Base-by-base conservation (phyloP, 148 eudicot species). In the Gaultheria prostrata region DNA sequence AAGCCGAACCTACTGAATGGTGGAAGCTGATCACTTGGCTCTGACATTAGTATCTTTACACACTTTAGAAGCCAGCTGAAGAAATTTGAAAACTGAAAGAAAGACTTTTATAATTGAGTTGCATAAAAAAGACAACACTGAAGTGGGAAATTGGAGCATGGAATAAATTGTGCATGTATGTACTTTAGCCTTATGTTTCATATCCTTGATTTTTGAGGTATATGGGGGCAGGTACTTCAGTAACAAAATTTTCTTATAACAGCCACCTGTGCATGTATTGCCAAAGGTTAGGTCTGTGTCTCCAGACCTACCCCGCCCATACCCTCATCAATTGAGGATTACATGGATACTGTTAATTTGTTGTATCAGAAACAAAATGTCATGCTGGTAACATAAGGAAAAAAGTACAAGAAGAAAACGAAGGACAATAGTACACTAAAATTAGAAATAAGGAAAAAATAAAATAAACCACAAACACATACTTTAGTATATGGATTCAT, bases 41-140 rank as follows among this genome's bases (percentile, higher is more conserved):
- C 99, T 75, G 98, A 87, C 98, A 95, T 95, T 74, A 97, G 92
- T 83, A 93, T 89, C 92, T 89, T 97, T 70, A 93, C 92, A 77
- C 89, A 92, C 85, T 93, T 95, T 75, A 89, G 89, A 49, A 97
- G 94, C 99, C 99, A 97, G 87, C 83, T 92, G 91, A 95, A 97
- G 86, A 97, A 97, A 90, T 93, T 95, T 84, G 98, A 87, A 84
- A 91, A 95, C 99, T 97, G 94, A 80, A 88, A 78, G 61, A 84
- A 85, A 85, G 70, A 84, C 8, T 54, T 50, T 32, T 11, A 86
- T 33, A 67, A 73, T n/a, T n/a, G 15, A 82, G 24, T 59, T 10
- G 20, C 26, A 75, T 30, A 4, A 50, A 48, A 8, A 49, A 4
- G 26, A 78, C 1, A 39, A 26, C 14, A 24, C 17, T 46, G 50